Base-by-base conservation (phyloP, 2,329 filamentous ascomycete species). In the Claviceps maximensis region DNA sequence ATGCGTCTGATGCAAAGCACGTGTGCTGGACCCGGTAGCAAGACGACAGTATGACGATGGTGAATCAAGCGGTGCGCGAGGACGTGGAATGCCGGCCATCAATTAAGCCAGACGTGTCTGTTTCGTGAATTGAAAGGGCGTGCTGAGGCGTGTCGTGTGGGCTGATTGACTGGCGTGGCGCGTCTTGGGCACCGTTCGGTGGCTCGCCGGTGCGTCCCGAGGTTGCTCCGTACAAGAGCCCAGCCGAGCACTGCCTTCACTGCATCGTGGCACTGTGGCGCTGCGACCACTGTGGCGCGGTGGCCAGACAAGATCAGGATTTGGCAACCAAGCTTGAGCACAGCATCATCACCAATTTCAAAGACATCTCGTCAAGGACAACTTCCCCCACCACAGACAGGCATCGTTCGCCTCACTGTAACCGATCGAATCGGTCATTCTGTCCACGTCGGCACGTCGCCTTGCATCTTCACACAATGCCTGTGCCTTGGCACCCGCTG, bases 81-180 rank as follows among this genome's bases (percentile, higher is more conserved):
- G 52, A 53, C 55, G 57, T 55, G 59, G 54, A 57, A 60, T 62
- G 60, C 58, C 58, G 53, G 49, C 36, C 54, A 54, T 65, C 60
- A 63, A 66, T 68, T 65, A 66, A 67, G 54, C 54, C 23, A 55
- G 69, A 67, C 71, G 71, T 73, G 71, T 73, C 68, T 51, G 62
- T 71, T 72, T 73, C 71, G 71, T 68, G 70, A 62, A 62, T 60
- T 13, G 17, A n/a, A n/a, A n/a, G n/a, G 42, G 66, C 69, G 68
- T 67, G 68, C 63, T 55, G 44, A 47, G 53, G 57, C 65, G 65
- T 65, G 65, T 63, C 58, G 56, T 25, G 54, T n/a, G n/a, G n/a
- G n/a, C n/a, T n/a, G n/a, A n/a, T n/a, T n/a, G n/a, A n/a, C n/a
- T n/a, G n/a, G n/a, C n/a, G n/a, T n/a, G n/a, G n/a, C n/a, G n/a